phyloP scores from a whole-genome alignment of 768 basidiomycete genomes.

The Mycena vitilis region DNA sequence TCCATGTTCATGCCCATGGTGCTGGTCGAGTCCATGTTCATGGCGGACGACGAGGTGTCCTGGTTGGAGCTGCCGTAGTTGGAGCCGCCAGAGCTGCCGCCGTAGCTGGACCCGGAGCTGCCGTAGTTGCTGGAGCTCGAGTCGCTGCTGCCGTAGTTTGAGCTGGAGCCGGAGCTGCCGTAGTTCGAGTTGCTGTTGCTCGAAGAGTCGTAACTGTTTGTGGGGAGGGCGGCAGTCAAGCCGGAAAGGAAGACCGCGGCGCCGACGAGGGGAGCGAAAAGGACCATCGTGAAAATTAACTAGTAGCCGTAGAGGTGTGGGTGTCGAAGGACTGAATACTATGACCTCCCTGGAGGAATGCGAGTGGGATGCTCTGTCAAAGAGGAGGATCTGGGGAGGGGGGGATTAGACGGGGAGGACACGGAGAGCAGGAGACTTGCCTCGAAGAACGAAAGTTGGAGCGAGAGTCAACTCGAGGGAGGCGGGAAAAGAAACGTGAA shows the following conservation, averaged over 20 bases:
- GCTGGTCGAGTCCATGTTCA: slow-evolving; percentile 42
- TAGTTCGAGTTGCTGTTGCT: slow-evolving; percentile 35
- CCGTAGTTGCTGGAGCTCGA: slow-evolving; percentile 29
- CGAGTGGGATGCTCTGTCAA: slow-evolving; percentile 71
- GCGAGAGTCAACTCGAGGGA: slow-evolving; percentile 71
- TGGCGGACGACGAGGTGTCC: slow-evolving; percentile 31
- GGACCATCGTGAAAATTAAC: slow-evolving; percentile 67
- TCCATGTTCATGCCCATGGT: not conserved
- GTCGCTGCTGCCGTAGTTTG: slow-evolving; percentile 29
- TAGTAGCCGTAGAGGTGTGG: slow-evolving; percentile 61
- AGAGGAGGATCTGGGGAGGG: slow-evolving; percentile 68
- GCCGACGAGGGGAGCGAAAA: slow-evolving; percentile 64
- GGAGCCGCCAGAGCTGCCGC: slow-evolving; percentile 34
- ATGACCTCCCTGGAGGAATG: slow-evolving; percentile 73
- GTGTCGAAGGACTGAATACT: slow-evolving; percentile 56
- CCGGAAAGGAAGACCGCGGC: slow-evolving; percentile 65
- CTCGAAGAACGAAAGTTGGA: slow-evolving; percentile 65
- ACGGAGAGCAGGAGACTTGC: slow-evolving; percentile 45
- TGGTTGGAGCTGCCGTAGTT: slow-evolving; percentile 37
- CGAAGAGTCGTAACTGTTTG: slow-evolving; percentile 33
- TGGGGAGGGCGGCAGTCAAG: slow-evolving; percentile 59
- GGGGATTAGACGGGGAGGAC: slow-evolving; percentile 11
- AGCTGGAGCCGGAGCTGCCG: slow-evolving; percentile 37
- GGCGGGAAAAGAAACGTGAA: slow-evolving; percentile 52
- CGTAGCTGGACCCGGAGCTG: slow-evolving; percentile 39